Evolutionary conservation across 169 alveolate genomes (phyloP).

Genomic region (Cyclospora cayetanensis): DNA sequence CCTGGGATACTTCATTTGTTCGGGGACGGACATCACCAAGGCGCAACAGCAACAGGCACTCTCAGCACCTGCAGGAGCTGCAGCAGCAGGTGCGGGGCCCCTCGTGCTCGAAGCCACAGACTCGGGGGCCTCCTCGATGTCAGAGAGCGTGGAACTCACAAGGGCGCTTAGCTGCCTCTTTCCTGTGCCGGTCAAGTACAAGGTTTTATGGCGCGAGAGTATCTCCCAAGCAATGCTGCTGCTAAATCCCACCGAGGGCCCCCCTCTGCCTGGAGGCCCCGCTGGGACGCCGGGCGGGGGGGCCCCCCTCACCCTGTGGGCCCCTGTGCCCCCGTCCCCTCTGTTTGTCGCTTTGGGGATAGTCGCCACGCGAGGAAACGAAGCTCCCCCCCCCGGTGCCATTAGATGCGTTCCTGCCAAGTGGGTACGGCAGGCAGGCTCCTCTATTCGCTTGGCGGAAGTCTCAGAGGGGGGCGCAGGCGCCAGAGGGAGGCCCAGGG

Average conservation of each 20-base stretch:
- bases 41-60: constrained; percentile 20
- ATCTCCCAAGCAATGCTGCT: background rate
- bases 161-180: constrained; percentile 9
- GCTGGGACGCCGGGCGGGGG: background rate
- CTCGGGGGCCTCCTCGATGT: background rate
- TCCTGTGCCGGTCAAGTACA: constrained; percentile 35
- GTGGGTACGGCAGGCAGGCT: constrained; percentile 39
- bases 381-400: constrained; percentile 58
- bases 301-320: constrained; percentile 62
- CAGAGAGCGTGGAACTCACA: constrained; percentile 17
- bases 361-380: background rate
- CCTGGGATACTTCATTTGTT: background rate
- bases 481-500: background rate
- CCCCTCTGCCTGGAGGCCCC: background rate
- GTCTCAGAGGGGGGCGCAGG: background rate
- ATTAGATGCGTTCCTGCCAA: constrained; percentile 56
- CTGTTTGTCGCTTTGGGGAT: constrained; percentile 36
- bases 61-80: background rate
- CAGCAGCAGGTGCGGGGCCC: background rate
- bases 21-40: constrained; percentile 24
- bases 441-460: constrained; percentile 5
- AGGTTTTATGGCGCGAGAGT: constrained; percentile 7
- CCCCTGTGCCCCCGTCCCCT: constrained; percentile 63
- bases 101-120: constrained; percentile 37
- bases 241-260: background rate